Evolutionary conservation across 345 rosid species (phyloP), one percentile per base, ranked within the genome.

Genomic region (Kandelia obovata): DNA sequence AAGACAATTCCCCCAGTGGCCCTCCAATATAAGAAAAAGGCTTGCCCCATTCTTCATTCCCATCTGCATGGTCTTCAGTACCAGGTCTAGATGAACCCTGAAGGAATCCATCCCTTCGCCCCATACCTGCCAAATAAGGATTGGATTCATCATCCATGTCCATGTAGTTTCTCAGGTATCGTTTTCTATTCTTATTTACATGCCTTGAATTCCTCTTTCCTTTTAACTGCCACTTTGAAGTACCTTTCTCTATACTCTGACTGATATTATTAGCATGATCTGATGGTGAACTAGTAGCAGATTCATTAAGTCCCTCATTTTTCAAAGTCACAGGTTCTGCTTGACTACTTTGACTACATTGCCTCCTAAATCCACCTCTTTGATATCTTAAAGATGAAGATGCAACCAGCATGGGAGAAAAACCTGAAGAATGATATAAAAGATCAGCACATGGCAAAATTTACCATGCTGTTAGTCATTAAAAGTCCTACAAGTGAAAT

Each of bases 151-250:
- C 88, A 62, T 80, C 83, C 53, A 81, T 76, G 58, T 71, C 84
- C 49, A 71, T 62, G 64, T 71, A 79, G 80, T 85, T 89, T 71
- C 82, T 83, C 7, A 74, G 75, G 70, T 81, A 79, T 53, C 78
- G 91, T 76, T 85, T 85, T 75, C 86, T 86, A 79, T 59, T 88
- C 79, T 88, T 88, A 73, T 85, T 83, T 74, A 58, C 83, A 62
- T 86, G 87, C 79, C 98, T 92, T 2, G 87, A 90, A 67, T 95
- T 95, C 82, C 99, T 86, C 88, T 95, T 95, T 76, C 98, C 87
- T 84, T 95, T 95, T 30, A 73, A 82, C 80, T 86, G 96, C 99
- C 99, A 95, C 78, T 88, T 84, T n/a, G 96, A 86, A 57, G 88
- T 75, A 64, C 67, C 89, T 74, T 81, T 86, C 84, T 86, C 93